Evolutionary conservation across 108 stramenopile genomes (phyloP).

Genomic region (Cyclotella baltica): DNA sequence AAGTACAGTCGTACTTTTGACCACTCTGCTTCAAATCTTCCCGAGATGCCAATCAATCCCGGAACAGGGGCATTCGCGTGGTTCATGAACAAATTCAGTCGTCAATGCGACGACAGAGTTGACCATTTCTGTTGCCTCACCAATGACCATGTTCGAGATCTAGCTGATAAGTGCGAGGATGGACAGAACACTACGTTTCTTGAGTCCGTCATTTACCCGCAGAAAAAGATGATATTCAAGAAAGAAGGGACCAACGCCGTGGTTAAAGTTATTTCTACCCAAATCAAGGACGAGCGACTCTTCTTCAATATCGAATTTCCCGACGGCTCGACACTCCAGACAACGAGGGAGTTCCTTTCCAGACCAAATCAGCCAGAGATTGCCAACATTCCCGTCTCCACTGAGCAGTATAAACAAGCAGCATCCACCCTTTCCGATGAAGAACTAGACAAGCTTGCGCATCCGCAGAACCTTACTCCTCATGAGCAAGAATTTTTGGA

Average conservation of each 20-base stretch:
- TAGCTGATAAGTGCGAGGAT: background rate
- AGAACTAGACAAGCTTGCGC: background rate
- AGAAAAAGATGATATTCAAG: slow-evolving; percentile 15
- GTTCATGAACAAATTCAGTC: background rate
- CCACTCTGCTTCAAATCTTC: slow-evolving; percentile 8
- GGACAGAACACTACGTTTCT: background rate
- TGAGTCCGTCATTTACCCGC: slow-evolving; percentile 1
- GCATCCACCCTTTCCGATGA: background rate
- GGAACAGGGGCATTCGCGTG: background rate
- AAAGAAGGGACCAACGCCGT: background rate
- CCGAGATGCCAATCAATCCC: slow-evolving; percentile 12
- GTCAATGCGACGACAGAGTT: background rate
- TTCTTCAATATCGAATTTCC: background rate
- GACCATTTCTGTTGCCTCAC: background rate
- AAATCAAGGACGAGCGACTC: background rate
- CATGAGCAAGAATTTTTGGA: slow-evolving; percentile 18
- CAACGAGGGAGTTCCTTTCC: background rate
- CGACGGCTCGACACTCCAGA: no score
- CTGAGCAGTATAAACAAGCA: background rate
- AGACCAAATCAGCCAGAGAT: background rate
- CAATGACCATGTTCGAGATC: background rate
- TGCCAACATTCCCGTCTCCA: background rate
- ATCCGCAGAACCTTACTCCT: background rate
- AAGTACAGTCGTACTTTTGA: background rate
- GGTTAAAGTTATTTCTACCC: background rate